These are phyloP conservation scores for Akanthomyces dipterigenus DNA, from an alignment of 2,329 filamentous ascomycete species.

Conservation along the genomic window DNA sequence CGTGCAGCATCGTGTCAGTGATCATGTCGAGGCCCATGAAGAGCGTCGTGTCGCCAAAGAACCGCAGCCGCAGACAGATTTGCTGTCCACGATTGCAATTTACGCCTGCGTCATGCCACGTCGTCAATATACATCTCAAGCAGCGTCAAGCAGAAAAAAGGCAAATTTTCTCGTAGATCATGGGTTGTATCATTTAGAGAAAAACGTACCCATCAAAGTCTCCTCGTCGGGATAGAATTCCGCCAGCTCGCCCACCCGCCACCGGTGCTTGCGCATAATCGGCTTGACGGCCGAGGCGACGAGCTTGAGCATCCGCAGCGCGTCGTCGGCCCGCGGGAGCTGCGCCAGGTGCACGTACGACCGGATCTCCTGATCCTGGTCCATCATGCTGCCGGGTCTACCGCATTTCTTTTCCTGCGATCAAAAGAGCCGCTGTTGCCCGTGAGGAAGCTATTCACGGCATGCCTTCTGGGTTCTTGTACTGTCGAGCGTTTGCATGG, in stretches of 20 bases:
- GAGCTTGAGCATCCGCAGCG: slow-evolving; percentile 61
- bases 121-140: no score
- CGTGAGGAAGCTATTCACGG: not conserved
- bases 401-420: no score
- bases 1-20: slow-evolving; percentile 88
- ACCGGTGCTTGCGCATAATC: slow-evolving; percentile 81
- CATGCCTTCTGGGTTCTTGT: not conserved
- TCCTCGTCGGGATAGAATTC: slow-evolving; percentile 77
- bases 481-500: no score
- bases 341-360: slow-evolving; percentile 43
- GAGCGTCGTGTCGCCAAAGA: slow-evolving; percentile 64
- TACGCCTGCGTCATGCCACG: slow-evolving; percentile 44
- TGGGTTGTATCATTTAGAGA: no score
- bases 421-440: not conserved
- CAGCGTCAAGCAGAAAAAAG: not conserved
- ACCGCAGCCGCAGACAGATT: slow-evolving; percentile 76
- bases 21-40: slow-evolving; percentile 78
- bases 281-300: slow-evolving; percentile 87
- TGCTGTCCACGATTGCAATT: slow-evolving; percentile 72
- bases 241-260: slow-evolving; percentile 70
- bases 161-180: not conserved
- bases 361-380: slow-evolving; percentile 39
- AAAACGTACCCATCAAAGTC: slow-evolving; percentile 58
- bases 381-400: slow-evolving; percentile 25
- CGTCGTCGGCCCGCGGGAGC: slow-evolving; percentile 42